These are phyloP conservation scores for Sporisorium sorghi DNA, from an alignment of 1,284 basidiomycete genomes.

Conservation along the genomic window DNA sequence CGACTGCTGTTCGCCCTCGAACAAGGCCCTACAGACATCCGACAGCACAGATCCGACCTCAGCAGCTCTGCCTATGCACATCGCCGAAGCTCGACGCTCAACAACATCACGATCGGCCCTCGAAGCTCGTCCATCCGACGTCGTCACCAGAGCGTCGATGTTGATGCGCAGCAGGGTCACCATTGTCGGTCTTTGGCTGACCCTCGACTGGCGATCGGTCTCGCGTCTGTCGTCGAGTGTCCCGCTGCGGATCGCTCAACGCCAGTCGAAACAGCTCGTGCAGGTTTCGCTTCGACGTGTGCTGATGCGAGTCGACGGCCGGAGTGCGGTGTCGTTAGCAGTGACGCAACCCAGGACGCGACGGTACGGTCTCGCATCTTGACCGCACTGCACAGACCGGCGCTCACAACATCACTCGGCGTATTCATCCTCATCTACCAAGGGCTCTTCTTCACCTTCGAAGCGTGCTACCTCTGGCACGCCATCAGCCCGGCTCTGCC, in stretches of 20 bases:
- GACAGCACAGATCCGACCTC: neutral
- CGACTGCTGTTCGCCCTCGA: conserved; percentile 21
- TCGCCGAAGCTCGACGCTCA: neutral
- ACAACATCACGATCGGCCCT: neutral
- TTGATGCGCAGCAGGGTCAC: conserved; percentile 3
- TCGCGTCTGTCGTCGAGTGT: neutral
- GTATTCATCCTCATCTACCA: conserved; percentile 15
- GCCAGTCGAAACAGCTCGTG: too few species aligned
- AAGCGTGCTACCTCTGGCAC: conserved; percentile 24
- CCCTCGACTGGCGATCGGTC: neutral
- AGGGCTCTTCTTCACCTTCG: conserved; percentile 26
- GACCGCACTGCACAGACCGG: neutral
- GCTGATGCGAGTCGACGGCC: neutral
- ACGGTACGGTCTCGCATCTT: neutral
- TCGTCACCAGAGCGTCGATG: conserved; percentile 15
- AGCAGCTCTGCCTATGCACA: neutral
- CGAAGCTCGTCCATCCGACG: conserved; percentile 19
- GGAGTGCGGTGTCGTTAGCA: neutral
- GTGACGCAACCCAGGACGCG: neutral
- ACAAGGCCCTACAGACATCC: neutral
- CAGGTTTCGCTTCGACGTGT: too few species aligned
- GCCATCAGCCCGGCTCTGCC: conserved; percentile 20
- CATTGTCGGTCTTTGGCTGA: neutral
- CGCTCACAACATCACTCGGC: conserved; percentile 2
- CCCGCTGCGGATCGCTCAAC: too few species aligned